Percentiles rank a stretch among this genome's conserved stretches.
These are phyloP conservation scores for Blastobotrys parvus DNA, from an alignment of 805 yeast genomes.

Conservation along the genomic window DNA sequence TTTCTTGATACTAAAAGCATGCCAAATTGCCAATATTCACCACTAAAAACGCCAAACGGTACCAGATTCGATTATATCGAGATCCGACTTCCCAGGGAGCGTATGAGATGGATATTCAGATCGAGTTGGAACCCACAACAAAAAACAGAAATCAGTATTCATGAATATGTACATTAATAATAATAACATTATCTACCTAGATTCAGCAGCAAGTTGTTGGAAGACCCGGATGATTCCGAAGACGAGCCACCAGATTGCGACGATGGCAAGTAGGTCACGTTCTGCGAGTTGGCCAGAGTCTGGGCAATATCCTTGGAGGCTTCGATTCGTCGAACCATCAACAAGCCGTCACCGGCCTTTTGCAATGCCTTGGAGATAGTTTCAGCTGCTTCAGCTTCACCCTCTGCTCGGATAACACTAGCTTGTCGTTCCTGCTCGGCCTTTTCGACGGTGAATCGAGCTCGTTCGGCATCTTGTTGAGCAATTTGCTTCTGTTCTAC, in stretches of 20 bases:
- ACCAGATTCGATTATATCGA: too few relatives aligned
- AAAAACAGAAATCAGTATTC: too few relatives aligned
- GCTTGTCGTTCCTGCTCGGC: conserved; percentile 98
- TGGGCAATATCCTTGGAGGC: conserved; percentile 93
- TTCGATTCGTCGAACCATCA: conserved; percentile 89
- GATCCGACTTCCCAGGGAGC: too few relatives aligned
- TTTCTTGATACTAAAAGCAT: too few relatives aligned
- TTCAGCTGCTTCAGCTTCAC: conserved; percentile 98
- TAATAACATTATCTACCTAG: conserved; percentile 24
- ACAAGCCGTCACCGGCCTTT: conserved; percentile 92
- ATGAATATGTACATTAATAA: neutral
- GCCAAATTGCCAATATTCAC: too few relatives aligned
- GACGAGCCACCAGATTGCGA: conserved; percentile 32
- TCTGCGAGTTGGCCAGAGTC: conserved; percentile 74
- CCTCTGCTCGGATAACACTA: conserved; percentile 91
- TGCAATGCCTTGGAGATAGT: conserved; percentile 84
- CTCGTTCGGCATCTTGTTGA: conserved; percentile 98
- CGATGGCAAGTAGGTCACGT: conserved; percentile 81
- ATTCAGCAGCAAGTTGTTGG: conserved; percentile 26
- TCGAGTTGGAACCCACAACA: too few relatives aligned
- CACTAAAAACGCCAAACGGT: too few relatives aligned
- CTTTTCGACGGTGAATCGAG: conserved; percentile 83
- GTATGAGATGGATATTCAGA: too few relatives aligned
- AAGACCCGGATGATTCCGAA: conserved; percentile 25
- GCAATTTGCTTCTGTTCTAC: conserved; percentile 99